Evolutionary conservation across 441 rosid genomes (phyloP).

Genomic region (Sinapis alba): DNA sequence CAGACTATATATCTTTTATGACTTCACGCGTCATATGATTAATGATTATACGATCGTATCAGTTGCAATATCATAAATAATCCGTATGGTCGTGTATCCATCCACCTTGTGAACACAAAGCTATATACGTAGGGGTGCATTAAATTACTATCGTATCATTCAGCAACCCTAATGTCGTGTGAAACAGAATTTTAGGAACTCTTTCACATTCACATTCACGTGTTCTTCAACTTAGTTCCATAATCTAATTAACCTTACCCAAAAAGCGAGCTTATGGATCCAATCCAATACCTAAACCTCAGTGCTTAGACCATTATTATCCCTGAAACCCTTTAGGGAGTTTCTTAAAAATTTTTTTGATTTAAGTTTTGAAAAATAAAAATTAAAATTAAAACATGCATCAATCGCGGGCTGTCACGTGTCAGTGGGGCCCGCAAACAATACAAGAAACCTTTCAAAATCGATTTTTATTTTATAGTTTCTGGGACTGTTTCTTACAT

Average conservation of each 20-base stretch:
- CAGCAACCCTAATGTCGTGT: not conserved
- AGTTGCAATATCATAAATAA: not conserved
- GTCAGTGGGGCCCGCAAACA: too few relatives aligned
- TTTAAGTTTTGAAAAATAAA: too few relatives aligned
- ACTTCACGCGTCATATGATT: not conserved
- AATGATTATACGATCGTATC: constrained; percentile 11
- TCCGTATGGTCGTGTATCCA: not conserved
- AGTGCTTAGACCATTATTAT: too few relatives aligned
- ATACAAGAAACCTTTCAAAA: too few relatives aligned
- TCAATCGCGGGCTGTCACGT: too few relatives aligned
- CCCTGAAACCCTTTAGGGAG: too few relatives aligned
- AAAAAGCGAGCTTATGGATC: not conserved
- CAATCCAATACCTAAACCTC: not conserved
- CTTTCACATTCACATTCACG: not conserved
- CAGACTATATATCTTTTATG: not conserved
- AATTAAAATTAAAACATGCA: too few relatives aligned
- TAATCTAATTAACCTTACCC: not conserved
- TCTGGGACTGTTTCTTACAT: too few relatives aligned
- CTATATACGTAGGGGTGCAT: not conserved
- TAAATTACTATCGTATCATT: not conserved
- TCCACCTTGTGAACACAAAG: not conserved
- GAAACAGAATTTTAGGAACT: not conserved
- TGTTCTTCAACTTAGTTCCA: not conserved
- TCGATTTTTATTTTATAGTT: too few relatives aligned
- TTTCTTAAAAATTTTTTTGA: too few relatives aligned